phyloP scores from a whole-genome alignment of 2,329 filamentous ascomycete genomes.

The Pseudopyrenochaeta lycopersici region DNA sequence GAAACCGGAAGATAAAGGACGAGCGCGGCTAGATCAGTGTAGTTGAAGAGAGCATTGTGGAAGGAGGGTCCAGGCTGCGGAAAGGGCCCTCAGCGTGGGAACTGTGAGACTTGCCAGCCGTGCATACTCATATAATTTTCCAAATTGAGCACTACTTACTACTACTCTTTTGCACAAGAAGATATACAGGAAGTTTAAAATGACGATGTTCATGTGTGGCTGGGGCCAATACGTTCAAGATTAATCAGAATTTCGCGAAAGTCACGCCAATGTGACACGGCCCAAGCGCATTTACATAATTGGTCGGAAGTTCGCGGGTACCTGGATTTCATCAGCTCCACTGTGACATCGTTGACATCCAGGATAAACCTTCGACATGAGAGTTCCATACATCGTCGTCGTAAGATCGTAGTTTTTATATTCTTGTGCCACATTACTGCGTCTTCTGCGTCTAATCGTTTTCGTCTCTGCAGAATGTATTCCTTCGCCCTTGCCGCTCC shows the following conservation, averaged over 20 bases:
- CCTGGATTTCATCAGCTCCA: constrained; percentile 22
- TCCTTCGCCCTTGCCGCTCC: constrained; percentile 23
- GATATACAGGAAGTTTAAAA: no score
- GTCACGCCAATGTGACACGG: neutral
- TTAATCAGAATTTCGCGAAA: neutral
- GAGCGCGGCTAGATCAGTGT: no score
- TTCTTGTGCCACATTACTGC: neutral
- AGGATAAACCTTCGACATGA: constrained; percentile 8
- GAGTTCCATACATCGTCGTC: constrained; percentile 4
- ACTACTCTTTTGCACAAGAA: no score
- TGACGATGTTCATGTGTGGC: no score
- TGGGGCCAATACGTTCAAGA: neutral
- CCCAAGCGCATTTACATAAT: constrained; percentile 11
- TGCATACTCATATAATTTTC: no score
- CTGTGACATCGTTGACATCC: constrained; percentile 28
- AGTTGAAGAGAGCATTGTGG: no score
- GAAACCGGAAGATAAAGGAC: no score
- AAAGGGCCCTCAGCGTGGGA: no score
- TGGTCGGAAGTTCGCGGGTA: constrained; percentile 27
- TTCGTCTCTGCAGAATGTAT: constrained; percentile 26
- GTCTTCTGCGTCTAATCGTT: no score
- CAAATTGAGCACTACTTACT: no score
- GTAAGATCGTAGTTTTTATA: constrained; percentile 1
- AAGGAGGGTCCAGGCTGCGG: no score
- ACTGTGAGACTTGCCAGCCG: no score